A percentile compares a stretch with the other conserved stretches of the same genome.
Conservation (phyloP, 2,329 filamentous ascomycete genomes). For the Alternaria hordeiaustralica region DNA sequence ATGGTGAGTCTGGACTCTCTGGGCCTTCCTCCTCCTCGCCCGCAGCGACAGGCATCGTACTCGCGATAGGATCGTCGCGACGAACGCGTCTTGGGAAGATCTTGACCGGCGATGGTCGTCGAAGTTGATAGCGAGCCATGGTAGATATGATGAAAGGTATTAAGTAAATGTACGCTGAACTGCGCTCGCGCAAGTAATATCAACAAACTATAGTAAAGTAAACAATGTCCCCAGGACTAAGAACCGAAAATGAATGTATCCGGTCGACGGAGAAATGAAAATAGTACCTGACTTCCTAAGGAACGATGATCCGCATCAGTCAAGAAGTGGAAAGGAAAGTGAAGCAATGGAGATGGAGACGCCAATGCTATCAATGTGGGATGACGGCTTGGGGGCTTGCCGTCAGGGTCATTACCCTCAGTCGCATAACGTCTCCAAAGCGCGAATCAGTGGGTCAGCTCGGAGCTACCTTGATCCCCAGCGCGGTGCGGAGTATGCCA, state of each 20-base stretch:
- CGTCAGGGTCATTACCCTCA: slow-evolving; percentile 22
- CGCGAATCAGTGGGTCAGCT: slow-evolving; percentile 21
- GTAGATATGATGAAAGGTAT: slow-evolving; percentile 10
- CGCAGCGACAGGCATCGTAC: slow-evolving; percentile 8
- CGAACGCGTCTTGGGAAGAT: slow-evolving; percentile 21
- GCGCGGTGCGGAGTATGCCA: slow-evolving; percentile 4
- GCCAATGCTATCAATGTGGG: slow-evolving; percentile 40
- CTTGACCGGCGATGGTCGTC: slow-evolving; percentile 36
- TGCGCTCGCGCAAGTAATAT: slow-evolving; percentile 7
- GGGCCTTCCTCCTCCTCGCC: slow-evolving; percentile 15
- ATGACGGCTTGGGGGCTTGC: slow-evolving; percentile 23
- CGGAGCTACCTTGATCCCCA: slow-evolving; percentile 14
- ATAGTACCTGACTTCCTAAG: slow-evolving; percentile 25
- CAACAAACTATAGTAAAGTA: slow-evolving; percentile 6
- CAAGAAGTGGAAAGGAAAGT: slow-evolving; percentile 23
- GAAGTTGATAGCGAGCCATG: slow-evolving; percentile 39
- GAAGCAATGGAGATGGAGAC: slow-evolving; percentile 30
- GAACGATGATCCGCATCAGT: slow-evolving; percentile 18
- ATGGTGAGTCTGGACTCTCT: slow-evolving; percentile 33
- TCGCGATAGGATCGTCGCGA: slow-evolving; percentile 27
- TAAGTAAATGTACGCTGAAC: slow-evolving; percentile 13
- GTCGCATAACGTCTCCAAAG: slow-evolving; percentile 36
- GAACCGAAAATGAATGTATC: slow-evolving; percentile 30
- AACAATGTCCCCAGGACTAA: slow-evolving; percentile 38
- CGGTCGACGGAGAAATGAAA: slow-evolving; percentile 40